These are phyloP conservation scores for Ensete ventricosum DNA, from an alignment of 176 grass and related monocot species.

Conservation along the genomic window DNA sequence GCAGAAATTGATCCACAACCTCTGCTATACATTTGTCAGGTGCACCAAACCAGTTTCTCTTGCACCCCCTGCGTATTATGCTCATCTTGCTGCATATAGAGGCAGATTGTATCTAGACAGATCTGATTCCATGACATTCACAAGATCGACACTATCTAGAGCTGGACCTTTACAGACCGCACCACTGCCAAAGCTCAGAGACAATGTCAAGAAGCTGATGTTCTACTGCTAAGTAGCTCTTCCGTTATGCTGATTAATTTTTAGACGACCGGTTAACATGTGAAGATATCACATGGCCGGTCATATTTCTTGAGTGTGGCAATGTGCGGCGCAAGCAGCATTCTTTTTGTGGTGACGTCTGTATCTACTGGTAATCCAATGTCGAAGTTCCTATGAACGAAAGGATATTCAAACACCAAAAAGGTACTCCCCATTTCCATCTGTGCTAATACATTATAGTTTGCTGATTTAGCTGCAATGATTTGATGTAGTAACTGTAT, in stretches of 20 bases:
- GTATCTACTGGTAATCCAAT: too few relatives aligned
- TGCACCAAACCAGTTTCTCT: slow-evolving; percentile 87
- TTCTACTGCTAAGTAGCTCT: slow-evolving; percentile 62
- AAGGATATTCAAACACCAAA: too few relatives aligned
- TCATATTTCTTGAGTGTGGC: too few relatives aligned
- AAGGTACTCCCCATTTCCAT: too few relatives aligned
- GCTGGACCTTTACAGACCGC: slow-evolving; percentile 43
- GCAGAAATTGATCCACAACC: slow-evolving; percentile 73
- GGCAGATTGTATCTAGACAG: slow-evolving; percentile 86
- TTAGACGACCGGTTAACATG: too few relatives aligned
- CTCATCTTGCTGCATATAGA: slow-evolving; percentile 83
- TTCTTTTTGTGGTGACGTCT: too few relatives aligned
- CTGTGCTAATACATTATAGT: too few relatives aligned
- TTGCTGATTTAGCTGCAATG: too few relatives aligned
- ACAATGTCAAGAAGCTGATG: slow-evolving; percentile 85
- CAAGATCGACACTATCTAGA: slow-evolving; percentile 40
- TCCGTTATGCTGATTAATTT: not conserved
- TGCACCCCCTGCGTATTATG: slow-evolving; percentile 80
- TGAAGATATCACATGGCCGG: too few relatives aligned
- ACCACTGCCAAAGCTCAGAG: slow-evolving; percentile 72
- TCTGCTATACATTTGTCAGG: slow-evolving; percentile 85
- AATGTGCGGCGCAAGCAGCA: too few relatives aligned
- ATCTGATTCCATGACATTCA: slow-evolving; percentile 29
- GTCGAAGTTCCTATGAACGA: too few relatives aligned
- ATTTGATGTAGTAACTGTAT: too few relatives aligned